Percentiles rank a stretch among this genome's conserved stretches.
phyloP scores from a whole-genome alignment of 257 asterid genomes.

The Voacanga thouarsii region DNA sequence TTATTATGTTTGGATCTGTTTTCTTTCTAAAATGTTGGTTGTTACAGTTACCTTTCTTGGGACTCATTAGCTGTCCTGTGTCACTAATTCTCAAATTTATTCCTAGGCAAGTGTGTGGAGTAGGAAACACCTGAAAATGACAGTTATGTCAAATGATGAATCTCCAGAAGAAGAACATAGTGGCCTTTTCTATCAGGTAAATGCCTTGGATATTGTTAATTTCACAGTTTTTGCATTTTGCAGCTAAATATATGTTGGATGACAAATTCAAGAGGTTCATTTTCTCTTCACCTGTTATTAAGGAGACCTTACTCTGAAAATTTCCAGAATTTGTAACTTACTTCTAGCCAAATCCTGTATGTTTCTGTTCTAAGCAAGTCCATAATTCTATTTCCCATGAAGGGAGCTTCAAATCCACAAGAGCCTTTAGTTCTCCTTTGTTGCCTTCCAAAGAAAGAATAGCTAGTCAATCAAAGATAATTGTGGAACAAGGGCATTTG shows the following conservation, averaged over 20 bases:
- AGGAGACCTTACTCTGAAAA: background rate
- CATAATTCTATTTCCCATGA: background rate
- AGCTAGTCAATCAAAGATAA: background rate
- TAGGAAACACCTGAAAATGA: conserved; percentile 91
- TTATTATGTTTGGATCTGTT: conserved; percentile 4
- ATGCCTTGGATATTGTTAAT: background rate
- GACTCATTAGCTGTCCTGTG: background rate
- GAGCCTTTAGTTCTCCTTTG: background rate
- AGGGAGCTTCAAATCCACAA: background rate
- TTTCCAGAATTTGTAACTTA: background rate
- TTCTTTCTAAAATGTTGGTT: background rate
- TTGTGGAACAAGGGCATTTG: background rate
- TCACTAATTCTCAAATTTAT: conserved; percentile 12
- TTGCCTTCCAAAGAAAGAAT: background rate
- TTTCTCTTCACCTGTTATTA: background rate
- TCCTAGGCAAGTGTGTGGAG: conserved; percentile 78
- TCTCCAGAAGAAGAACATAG: conserved; percentile 93
- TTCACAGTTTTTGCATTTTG: background rate
- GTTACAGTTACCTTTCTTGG: background rate
- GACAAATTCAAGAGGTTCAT: background rate
- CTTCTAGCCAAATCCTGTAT: background rate
- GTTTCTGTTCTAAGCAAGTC: background rate
- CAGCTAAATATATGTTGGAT: background rate
- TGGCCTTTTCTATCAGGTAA: conserved; percentile 78
- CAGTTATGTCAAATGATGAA: conserved; percentile 80